These are phyloP conservation scores for Talaromyces wortmannii DNA, from an alignment of 495 filamentous ascomycete genomes.

Conservation along the genomic window DNA sequence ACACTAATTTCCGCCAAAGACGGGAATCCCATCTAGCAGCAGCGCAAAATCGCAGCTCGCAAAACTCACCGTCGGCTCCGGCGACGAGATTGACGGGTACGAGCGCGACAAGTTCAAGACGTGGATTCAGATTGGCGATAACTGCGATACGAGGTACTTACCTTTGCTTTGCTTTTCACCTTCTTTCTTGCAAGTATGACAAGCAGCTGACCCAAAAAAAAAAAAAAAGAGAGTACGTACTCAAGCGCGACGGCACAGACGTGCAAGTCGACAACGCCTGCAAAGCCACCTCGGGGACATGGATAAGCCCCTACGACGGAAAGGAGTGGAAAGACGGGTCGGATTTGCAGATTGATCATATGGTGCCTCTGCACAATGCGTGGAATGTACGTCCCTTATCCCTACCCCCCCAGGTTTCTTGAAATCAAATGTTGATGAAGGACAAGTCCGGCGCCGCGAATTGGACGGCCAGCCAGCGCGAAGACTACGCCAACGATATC, in stretches of 20 bases:
- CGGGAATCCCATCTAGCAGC: conserved; percentile 51
- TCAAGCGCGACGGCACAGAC: conserved; percentile 59
- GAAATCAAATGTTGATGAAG: too few species aligned
- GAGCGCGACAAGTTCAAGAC: conserved; percentile 57
- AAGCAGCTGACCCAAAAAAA: too few species aligned
- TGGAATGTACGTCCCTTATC: conserved; percentile 48
- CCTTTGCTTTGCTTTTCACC: conserved; percentile 26
- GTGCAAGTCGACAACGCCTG: conserved; percentile 46
- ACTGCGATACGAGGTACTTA: conserved; percentile 13
- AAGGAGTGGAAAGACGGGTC: conserved; percentile 57
- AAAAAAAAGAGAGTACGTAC: conserved; percentile 62
- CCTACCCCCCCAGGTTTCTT: too few species aligned
- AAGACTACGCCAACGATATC: conserved; percentile 67
- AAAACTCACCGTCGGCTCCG: conserved; percentile 43
- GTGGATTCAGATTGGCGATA: conserved; percentile 34
- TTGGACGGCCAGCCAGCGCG: conserved; percentile 55
- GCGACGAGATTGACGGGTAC: conserved; percentile 48
- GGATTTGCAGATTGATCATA: conserved; percentile 70
- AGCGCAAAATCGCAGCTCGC: conserved; percentile 49
- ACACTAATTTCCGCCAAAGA: neutral
- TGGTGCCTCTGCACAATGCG: conserved; percentile 67
- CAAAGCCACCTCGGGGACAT: conserved; percentile 49
- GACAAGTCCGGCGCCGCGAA: conserved; percentile 34
- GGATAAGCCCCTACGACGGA: conserved; percentile 64
- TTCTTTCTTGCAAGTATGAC: neutral